Base-by-base conservation (phyloP, 83 land plant species). In the Thuja plicata region DNA sequence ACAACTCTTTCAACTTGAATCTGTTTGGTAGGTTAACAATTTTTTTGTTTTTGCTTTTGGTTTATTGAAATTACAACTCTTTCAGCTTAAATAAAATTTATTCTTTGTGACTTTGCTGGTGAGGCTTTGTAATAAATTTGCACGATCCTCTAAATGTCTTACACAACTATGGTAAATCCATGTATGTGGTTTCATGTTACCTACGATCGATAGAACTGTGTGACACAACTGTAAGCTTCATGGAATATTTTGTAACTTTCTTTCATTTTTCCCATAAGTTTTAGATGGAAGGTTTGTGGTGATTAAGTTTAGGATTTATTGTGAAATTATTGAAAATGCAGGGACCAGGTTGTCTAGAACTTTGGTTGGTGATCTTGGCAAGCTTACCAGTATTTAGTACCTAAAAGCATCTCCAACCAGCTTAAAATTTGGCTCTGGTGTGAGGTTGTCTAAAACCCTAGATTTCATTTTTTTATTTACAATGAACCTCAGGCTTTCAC, bases 151-250 rank as follows among this genome's bases (percentile, higher is more conserved):
- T 52, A 15, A 48, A 79, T 48, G 95, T 94, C 0, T 88, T 92
- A 1, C 89, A 91, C 87, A 93, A 93, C 87, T 94, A 95, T 94
- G 10, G 95, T 92, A 9, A 92, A 93, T 85, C 96, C 96, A 11
- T 94, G 96, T 66, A 93, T 95, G 10, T 55, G 99, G 50, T 46
- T 10, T 35, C 40, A 12, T 38, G 2, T 6, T 3, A 80, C 41
- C 6, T 97, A 98, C 84, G 92, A 97, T 88, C 55, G 87, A 74
- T 82, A 91, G 17, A 94, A 96, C 91, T 93, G 88, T 57, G 97
- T 97, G 78, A 93, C 95, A 62, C 92, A 98, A 11, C 88, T 97
- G 97, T 97, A 89, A 86, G 90, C 13, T 17, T 9, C 8, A 81
- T 40, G 48, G 43, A 19, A 3, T 24, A 0, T 38, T 0, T 16